Conservation (phyloP, 2,329 filamentous ascomycete genomes). For the Neonectria ditissima region DNA sequence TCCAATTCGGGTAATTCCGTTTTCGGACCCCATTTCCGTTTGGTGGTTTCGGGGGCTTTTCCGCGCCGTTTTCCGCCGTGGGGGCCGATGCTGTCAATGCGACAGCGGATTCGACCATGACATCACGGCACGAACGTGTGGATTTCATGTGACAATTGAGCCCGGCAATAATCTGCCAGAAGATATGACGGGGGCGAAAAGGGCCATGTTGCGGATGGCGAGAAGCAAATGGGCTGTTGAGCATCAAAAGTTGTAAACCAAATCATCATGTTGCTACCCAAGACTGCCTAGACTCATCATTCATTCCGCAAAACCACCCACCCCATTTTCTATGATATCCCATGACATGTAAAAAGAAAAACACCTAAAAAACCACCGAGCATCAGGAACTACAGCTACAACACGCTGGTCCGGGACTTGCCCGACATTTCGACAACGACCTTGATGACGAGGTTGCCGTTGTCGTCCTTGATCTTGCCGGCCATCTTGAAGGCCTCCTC, state of each 20-base stretch:
- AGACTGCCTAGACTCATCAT: conserved; percentile 11
- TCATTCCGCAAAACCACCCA: conserved; percentile 27
- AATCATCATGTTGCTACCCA: conserved; percentile 20
- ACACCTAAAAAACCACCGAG: too few relatives aligned
- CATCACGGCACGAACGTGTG: neutral
- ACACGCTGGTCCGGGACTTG: conserved; percentile 26
- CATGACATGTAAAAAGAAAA: conserved; percentile 6
- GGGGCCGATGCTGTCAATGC: neutral
- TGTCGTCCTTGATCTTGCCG: conserved; percentile 74
- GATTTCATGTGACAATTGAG: neutral
- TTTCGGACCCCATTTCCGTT: conserved; percentile 24
- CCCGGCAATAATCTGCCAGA: neutral
- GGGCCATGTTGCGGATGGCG: neutral
- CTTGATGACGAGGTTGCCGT: conserved; percentile 79
- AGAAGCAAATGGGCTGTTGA: neutral
- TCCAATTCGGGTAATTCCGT: conserved; percentile 1
- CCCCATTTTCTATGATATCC: conserved; percentile 25
- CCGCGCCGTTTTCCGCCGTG: conserved; percentile 7
- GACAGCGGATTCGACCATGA: neutral
- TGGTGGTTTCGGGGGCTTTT: conserved; percentile 4
- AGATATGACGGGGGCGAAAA: neutral
- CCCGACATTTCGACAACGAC: conserved; percentile 69
- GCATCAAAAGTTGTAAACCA: neutral
- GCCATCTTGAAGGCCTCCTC: conserved; percentile 80
- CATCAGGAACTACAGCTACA: conserved; percentile 25